Evolutionary conservation across 148 eudicot species (phyloP).

Genomic region (Vaccinium vitisidaea): DNA sequence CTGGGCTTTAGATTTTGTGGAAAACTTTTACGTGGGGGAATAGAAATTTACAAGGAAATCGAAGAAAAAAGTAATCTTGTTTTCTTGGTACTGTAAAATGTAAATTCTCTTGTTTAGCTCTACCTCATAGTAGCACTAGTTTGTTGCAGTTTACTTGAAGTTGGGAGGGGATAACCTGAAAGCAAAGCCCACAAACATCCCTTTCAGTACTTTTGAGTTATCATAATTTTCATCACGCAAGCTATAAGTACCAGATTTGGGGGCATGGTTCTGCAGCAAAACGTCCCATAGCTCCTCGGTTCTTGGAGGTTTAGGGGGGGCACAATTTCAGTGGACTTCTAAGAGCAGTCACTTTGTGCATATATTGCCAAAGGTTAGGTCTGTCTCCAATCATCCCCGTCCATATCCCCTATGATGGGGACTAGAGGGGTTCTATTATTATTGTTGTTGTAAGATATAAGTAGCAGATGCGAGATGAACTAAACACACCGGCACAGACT

Average conservation of each 20-base stretch:
- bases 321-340: too few relatives aligned
- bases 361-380: too few relatives aligned
- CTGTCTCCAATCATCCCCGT: too few relatives aligned
- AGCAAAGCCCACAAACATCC: neutral
- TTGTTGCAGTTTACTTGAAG: neutral
- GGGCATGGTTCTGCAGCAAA: too few relatives aligned
- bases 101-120: conserved; percentile 3
- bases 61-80: neutral
- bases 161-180: neutral
- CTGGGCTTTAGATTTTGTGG: neutral
- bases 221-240: neutral
- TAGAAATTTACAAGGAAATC: neutral
- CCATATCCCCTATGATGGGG: too few relatives aligned
- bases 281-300: too few relatives aligned
- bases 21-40: neutral
- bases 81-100: neutral
- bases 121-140: neutral
- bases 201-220: neutral
- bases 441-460: neutral
- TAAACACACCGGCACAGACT: neutral
- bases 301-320: too few relatives aligned
- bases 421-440: too few relatives aligned
- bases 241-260: neutral
- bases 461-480: neutral
- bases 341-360: too few relatives aligned